A percentile compares a stretch with the other conserved stretches of the same genome.
phyloP scores from a whole-genome alignment of 2,329 filamentous ascomycete species.

The Pseudogymnoascus sp. region DNA sequence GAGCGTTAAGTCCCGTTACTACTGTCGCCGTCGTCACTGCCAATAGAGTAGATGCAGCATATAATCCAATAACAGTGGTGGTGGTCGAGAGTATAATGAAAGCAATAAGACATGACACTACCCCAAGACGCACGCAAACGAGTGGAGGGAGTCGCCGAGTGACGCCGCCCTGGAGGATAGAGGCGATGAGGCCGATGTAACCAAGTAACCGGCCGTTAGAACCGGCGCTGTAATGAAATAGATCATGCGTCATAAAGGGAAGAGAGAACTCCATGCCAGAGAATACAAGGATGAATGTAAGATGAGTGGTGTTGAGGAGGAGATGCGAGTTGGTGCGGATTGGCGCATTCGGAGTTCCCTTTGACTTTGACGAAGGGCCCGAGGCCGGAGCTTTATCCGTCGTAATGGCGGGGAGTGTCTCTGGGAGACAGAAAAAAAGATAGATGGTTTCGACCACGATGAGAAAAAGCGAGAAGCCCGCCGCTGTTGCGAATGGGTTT shows the following conservation, averaged over 20 bases:
- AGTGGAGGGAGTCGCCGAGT: constrained; percentile 78
- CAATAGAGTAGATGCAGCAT: constrained; percentile 71
- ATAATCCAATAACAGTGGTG: constrained; percentile 59
- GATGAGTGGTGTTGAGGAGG: constrained; percentile 76
- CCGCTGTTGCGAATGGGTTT: constrained; percentile 91
- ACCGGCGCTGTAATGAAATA: constrained; percentile 73
- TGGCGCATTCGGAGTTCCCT: constrained; percentile 20
- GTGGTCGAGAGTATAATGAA: constrained; percentile 72
- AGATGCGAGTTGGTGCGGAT: constrained; percentile 66
- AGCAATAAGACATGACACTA: constrained; percentile 65
- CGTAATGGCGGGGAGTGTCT: constrained; percentile 58
- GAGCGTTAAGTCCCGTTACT: constrained; percentile 83
- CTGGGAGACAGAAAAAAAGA: constrained; percentile 73
- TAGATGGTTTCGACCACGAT: constrained; percentile 84
- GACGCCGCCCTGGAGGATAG: constrained; percentile 85
- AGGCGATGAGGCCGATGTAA: constrained; percentile 83
- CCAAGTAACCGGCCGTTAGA: constrained; percentile 81
- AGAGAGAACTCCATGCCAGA: constrained; percentile 97
- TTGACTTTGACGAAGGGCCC: constrained; percentile 13
- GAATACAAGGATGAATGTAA: constrained; percentile 91
- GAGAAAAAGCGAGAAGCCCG: constrained; percentile 74
- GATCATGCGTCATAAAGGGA: constrained; percentile 92
- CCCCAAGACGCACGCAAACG: constrained; percentile 67
- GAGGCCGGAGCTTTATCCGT: neutral
- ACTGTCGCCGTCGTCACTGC: constrained; percentile 91